phyloP scores from a whole-genome alignment of 805 yeast genomes.

The Lipomyces yamadae region DNA sequence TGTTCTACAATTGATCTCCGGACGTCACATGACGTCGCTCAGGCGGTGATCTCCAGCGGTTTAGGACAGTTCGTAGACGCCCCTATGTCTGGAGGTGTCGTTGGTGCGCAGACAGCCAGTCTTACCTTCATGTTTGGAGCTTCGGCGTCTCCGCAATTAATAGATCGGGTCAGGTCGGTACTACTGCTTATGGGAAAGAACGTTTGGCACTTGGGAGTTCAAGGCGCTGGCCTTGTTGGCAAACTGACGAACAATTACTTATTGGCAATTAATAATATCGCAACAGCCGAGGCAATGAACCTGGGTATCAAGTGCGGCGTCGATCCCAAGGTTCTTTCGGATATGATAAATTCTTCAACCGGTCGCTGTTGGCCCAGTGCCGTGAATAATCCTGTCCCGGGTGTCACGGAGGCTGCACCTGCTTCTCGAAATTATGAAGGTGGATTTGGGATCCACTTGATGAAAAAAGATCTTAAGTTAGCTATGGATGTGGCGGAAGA shows the following conservation, averaged over 20 bases:
- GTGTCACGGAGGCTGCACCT: not conserved
- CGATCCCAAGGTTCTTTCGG: slow-evolving; percentile 10
- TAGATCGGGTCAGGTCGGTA: slow-evolving; percentile 4
- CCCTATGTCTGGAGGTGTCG: slow-evolving; percentile 10
- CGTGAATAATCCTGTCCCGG: slow-evolving; percentile 9
- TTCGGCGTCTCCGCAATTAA: slow-evolving; percentile 5
- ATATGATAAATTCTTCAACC: slow-evolving; percentile 7
- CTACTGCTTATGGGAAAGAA: slow-evolving; percentile 9
- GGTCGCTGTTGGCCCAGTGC: slow-evolving; percentile 12
- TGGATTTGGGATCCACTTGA: slow-evolving; percentile 8
- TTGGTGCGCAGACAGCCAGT: slow-evolving; percentile 8
- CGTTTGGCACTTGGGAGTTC: slow-evolving; percentile 9
- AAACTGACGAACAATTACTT: slow-evolving; percentile 7
- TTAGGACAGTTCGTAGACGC: slow-evolving; percentile 7
- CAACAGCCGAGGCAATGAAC: slow-evolving; percentile 10
- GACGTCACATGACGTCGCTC: slow-evolving; percentile 7
- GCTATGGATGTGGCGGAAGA: slow-evolving; percentile 3
- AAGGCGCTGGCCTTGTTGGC: slow-evolving; percentile 6
- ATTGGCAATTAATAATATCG: slow-evolving; percentile 6
- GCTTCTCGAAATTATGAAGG: slow-evolving; percentile 9
- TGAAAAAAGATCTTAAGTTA: slow-evolving; percentile 6
- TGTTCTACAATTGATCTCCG: slow-evolving; percentile 7
- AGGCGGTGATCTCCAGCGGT: slow-evolving; percentile 3
- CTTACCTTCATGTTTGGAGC: slow-evolving; percentile 10
- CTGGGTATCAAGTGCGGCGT: slow-evolving; percentile 11